Conservation (phyloP, 2,329 filamentous ascomycete genomes). For the Aspergillus brunneoviolaceus region DNA sequence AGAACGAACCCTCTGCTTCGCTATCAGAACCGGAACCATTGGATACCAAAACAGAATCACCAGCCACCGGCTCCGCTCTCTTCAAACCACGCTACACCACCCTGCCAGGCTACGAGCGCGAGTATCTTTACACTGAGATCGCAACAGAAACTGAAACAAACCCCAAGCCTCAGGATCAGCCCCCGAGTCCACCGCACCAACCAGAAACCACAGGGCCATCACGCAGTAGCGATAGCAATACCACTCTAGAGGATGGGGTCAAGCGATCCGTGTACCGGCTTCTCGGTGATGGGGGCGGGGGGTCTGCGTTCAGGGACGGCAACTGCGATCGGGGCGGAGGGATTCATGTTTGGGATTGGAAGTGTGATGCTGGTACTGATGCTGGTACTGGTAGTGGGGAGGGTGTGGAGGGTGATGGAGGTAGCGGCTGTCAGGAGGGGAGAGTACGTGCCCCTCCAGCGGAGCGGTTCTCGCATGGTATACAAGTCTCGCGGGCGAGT, state of each 20-base stretch:
- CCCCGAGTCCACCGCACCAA: no score
- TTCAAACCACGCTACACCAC: constrained; percentile 66
- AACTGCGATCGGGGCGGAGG: neutral
- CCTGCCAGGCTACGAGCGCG: constrained; percentile 30
- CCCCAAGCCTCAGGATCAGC: no score
- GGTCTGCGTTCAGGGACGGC: no score
- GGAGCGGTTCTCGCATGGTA: constrained; percentile 6
- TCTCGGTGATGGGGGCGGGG: constrained; percentile 2
- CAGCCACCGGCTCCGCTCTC: constrained; percentile 58
- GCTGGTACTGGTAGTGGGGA: no score
- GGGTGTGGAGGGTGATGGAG: neutral
- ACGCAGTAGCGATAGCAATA: no score
- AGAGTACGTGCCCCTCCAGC: no score
- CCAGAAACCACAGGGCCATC: no score
- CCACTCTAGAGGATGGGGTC: neutral
- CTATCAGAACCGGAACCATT: neutral
- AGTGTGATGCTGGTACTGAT: neutral
- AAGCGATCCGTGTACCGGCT: constrained; percentile 17
- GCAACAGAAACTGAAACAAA: constrained; percentile 15
- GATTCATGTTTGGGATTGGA: constrained; percentile 19
- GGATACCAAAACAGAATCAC: neutral
- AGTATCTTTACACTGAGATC: constrained; percentile 34
- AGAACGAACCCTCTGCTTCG: neutral
- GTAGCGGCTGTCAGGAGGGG: no score
- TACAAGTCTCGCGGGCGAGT: constrained; percentile 8